These are phyloP conservation scores for Lyophyllum decastes DNA, from an alignment of 768 basidiomycete genomes.

Conservation along the genomic window DNA sequence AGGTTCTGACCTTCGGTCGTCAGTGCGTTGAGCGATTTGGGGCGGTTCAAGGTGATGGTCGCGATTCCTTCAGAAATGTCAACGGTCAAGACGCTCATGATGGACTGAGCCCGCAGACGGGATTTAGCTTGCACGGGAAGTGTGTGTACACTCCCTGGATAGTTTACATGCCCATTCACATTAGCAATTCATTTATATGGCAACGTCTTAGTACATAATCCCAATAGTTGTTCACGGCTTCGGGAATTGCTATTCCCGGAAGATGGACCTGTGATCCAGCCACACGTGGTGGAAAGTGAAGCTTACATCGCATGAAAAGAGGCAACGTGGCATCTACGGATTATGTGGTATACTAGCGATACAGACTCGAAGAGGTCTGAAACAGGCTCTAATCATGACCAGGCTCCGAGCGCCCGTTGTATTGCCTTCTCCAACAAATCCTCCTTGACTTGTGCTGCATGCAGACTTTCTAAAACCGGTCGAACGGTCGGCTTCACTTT, in stretches of 20 bases:
- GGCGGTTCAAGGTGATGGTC: slow-evolving; percentile 67
- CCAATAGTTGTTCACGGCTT: background rate
- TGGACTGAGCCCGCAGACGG: background rate
- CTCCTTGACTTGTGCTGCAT: slow-evolving; percentile 41
- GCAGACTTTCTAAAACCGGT: slow-evolving; percentile 54
- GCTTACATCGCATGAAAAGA: background rate
- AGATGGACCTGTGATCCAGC: background rate
- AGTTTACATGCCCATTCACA: background rate
- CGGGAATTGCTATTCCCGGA: background rate
- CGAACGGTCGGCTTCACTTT: slow-evolving; percentile 51
- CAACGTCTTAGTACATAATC: no score
- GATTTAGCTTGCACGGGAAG: background rate
- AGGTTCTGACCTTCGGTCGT: slow-evolving; percentile 44
- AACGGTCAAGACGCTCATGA: slow-evolving; percentile 48
- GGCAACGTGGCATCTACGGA: background rate
- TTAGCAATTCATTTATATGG: no score
- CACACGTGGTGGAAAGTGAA: background rate
- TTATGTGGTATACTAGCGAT: background rate
- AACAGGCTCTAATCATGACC: slow-evolving; percentile 33
- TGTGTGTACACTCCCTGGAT: background rate
- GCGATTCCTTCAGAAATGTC: slow-evolving; percentile 60
- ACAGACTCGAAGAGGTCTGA: background rate
- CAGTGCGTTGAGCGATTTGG: slow-evolving; percentile 60
- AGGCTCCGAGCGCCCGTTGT: slow-evolving; percentile 41
- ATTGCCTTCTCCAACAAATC: slow-evolving; percentile 42